Evolutionary conservation across 768 basidiomycete species (phyloP).

Genomic region (Kondoa subrosea): DNA sequence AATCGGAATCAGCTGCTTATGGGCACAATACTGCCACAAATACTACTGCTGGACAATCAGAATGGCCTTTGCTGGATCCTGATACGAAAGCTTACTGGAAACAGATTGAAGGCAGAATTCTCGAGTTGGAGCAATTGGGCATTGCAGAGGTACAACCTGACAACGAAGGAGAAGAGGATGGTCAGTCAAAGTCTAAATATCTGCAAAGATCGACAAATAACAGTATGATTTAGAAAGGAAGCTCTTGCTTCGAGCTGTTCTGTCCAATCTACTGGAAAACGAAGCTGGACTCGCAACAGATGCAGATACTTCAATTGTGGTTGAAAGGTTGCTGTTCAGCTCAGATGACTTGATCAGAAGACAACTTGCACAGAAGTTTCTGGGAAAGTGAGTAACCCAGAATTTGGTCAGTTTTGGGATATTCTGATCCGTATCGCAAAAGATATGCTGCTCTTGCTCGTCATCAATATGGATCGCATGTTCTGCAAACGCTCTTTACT

Average conservation of each 20-base stretch:
- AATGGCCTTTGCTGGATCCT: slow-evolving; percentile 25
- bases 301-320: slow-evolving; percentile 72
- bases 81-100: slow-evolving; percentile 29
- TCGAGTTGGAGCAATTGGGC: slow-evolving; percentile 23
- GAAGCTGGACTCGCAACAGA: slow-evolving; percentile 83
- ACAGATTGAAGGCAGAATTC: slow-evolving; percentile 24
- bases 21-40: slow-evolving; percentile 13
- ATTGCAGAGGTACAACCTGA: slow-evolving; percentile 23
- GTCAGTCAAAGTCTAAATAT: slow-evolving; percentile 6
- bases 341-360: slow-evolving; percentile 94
- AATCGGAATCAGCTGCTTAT: slow-evolving; percentile 16
- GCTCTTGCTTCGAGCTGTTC: slow-evolving; percentile 61
- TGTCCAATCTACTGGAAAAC: slow-evolving; percentile 68
- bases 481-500: slow-evolving; percentile 71
- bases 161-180: slow-evolving; percentile 20
- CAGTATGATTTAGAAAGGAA: slow-evolving; percentile 44
- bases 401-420: background rate
- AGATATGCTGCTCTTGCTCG: slow-evolving; percentile 41
- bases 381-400: slow-evolving; percentile 54
- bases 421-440: background rate
- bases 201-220: background rate
- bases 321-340: slow-evolving; percentile 77
- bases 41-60: slow-evolving; percentile 15
- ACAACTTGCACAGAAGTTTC: slow-evolving; percentile 70
- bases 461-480: slow-evolving; percentile 89